Evolutionary conservation across 306 rosid species (phyloP).

Genomic region (Pachyrhizus erosus): DNA sequence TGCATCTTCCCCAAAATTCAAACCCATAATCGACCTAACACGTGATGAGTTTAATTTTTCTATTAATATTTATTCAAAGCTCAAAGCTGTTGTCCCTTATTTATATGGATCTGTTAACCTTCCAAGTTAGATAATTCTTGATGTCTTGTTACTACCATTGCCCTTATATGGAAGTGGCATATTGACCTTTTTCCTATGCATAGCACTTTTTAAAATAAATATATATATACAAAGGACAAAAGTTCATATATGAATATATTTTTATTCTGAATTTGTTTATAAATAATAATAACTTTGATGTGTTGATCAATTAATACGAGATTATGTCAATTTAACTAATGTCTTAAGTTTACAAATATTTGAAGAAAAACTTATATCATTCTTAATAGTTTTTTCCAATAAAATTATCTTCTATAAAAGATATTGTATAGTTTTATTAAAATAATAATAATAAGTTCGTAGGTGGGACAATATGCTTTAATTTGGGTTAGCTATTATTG

Average conservation of each 20-base stretch:
- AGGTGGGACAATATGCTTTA: not conserved
- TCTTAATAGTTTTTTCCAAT: too few relatives aligned
- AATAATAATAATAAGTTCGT: not conserved
- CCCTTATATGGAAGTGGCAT: not conserved
- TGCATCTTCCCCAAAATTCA: conserved; percentile 35
- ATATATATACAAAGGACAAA: not conserved
- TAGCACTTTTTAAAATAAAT: not conserved
- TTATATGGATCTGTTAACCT: not conserved
- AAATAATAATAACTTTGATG: not conserved
- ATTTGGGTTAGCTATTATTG: not conserved
- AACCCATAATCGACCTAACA: conserved; percentile 49
- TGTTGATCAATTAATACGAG: too few relatives aligned
- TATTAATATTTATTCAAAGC: not conserved
- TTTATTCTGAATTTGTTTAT: not conserved
- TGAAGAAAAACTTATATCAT: too few relatives aligned
- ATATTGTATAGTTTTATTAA: too few relatives aligned
- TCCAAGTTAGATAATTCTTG: conserved; percentile 8
- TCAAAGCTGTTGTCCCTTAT: conserved; percentile 3
- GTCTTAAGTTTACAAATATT: too few relatives aligned
- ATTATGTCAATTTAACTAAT: too few relatives aligned
- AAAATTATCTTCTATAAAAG: too few relatives aligned
- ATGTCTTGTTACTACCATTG: not conserved
- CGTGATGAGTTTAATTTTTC: conserved; percentile 38
- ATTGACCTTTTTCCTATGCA: not conserved
- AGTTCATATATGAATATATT: too few relatives aligned